Conservation (phyloP, 345 rosid genomes). For the Citrus inodora region DNA sequence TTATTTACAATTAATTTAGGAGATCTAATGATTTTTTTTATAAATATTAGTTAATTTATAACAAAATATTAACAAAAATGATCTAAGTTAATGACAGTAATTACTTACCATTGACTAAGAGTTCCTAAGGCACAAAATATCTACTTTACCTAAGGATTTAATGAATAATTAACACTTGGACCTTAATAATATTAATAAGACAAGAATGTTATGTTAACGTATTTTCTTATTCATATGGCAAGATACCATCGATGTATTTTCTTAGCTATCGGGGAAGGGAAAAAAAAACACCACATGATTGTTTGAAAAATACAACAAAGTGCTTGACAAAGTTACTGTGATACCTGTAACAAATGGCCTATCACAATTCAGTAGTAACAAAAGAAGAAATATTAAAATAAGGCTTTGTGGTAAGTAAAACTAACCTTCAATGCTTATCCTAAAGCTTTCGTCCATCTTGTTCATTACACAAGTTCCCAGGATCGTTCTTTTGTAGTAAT, state of each 20-base stretch:
- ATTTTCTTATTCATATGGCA: not conserved
- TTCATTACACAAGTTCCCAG: conserved; percentile 16
- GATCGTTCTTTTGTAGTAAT: conserved; percentile 24
- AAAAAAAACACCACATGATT: not conserved
- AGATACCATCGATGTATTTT: not conserved
- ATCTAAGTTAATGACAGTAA: too few relatives aligned
- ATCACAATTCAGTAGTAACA: not conserved
- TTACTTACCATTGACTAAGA: too few relatives aligned
- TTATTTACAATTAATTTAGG: too few relatives aligned
- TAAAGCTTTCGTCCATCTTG: conserved; percentile 17
- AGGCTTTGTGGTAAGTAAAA: not conserved
- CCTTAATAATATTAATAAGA: too few relatives aligned
- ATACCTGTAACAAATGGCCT: not conserved
- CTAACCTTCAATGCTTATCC: conserved; percentile 4
- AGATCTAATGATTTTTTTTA: too few relatives aligned
- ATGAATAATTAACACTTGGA: too few relatives aligned
- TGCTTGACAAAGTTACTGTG: not conserved
- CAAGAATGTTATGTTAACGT: not conserved
- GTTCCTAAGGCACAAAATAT: not conserved
- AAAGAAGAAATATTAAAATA: not conserved
- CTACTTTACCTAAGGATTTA: not conserved
- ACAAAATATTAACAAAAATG: too few relatives aligned
- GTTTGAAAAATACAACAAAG: not conserved
- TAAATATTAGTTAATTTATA: too few relatives aligned
- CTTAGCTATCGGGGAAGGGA: too few relatives aligned